Evolutionary conservation across 2,329 filamentous ascomycete genomes (phyloP).

Genomic region (Venturia aucupariae): DNA sequence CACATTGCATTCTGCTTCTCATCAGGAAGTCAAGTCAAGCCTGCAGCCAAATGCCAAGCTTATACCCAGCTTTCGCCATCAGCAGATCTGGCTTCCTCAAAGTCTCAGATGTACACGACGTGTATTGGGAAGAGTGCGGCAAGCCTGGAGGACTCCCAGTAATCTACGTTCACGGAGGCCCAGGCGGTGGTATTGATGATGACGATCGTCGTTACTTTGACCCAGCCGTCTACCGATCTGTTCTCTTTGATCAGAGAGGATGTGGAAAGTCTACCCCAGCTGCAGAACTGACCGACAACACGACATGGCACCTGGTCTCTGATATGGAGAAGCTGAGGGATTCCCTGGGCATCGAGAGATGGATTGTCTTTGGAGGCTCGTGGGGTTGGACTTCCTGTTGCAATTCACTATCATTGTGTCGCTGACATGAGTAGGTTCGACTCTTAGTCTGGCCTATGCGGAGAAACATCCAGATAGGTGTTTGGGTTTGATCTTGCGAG

Average conservation of each 20-base stretch:
- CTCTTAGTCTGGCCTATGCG: conserved; percentile 36
- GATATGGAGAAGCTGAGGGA: conserved; percentile 37
- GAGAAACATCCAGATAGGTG: conserved; percentile 33
- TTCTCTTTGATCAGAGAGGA: conserved; percentile 41
- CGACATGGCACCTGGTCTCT: conserved; percentile 34
- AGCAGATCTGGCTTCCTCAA: neutral
- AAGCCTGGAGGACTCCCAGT: conserved; percentile 18
- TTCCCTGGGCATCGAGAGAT: conserved; percentile 34
- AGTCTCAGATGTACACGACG: neutral
- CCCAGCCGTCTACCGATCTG: conserved; percentile 34
- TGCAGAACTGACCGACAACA: conserved; percentile 35
- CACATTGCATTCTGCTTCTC: neutral
- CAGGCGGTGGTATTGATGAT: conserved; percentile 18
- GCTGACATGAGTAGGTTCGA: conserved; percentile 28
- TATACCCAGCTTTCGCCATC: neutral
- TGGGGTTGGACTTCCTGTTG: conserved; percentile 30
- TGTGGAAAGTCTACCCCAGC: conserved; percentile 35
- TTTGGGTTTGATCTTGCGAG: conserved; percentile 33
- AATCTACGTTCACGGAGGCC: conserved; percentile 38
- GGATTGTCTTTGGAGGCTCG: conserved; percentile 40
- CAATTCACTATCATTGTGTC: too few species aligned
- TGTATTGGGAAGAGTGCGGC: conserved; percentile 2
- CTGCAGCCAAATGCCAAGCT: neutral
- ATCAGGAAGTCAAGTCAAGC: too few species aligned
- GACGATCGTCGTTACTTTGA: conserved; percentile 35